Percentiles rank a stretch among this genome's conserved stretches.
Evolutionary conservation across 305 asterid genomes (phyloP).

Genomic region (Rubia balearica): DNA sequence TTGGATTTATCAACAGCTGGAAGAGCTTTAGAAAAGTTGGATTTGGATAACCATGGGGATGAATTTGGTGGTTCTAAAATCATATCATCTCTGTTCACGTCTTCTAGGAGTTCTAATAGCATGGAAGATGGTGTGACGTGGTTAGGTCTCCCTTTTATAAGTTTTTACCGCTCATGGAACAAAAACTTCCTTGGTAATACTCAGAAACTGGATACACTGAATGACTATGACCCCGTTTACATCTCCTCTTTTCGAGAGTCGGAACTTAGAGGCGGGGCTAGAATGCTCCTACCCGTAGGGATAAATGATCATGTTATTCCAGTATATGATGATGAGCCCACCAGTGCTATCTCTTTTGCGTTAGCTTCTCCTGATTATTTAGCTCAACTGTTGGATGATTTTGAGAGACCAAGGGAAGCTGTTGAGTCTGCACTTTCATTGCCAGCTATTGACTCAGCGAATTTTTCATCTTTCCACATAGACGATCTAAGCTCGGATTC

Average conservation of each 20-base stretch:
- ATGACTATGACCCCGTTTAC: slow-evolving; percentile 60
- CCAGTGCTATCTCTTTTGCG: slow-evolving; percentile 77
- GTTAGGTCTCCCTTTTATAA: slow-evolving; percentile 67
- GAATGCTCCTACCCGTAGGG: slow-evolving; percentile 66
- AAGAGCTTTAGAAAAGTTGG: slow-evolving; percentile 41
- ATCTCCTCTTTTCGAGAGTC: slow-evolving; percentile 64
- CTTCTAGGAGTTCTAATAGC: slow-evolving; percentile 44
- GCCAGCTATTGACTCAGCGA: slow-evolving; percentile 43
- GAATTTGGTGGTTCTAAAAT: slow-evolving; percentile 31
- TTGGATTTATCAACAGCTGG: slow-evolving; percentile 34
- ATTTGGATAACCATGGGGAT: slow-evolving; percentile 41
- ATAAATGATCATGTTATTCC: slow-evolving; percentile 67
- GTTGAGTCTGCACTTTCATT: slow-evolving; percentile 30
- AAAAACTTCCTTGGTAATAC: slow-evolving; percentile 46
- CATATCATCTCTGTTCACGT: slow-evolving; percentile 31
- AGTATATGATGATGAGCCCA: slow-evolving; percentile 91
- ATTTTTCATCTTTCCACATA: slow-evolving; percentile 40
- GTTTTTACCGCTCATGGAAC: slow-evolving; percentile 59
- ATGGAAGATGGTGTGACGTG: slow-evolving; percentile 55
- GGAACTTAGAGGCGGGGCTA: slow-evolving; percentile 62
- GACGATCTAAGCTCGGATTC: slow-evolving; percentile 63
- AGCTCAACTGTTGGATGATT: slow-evolving; percentile 51
- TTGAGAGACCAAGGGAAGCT: slow-evolving; percentile 44
- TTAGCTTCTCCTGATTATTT: slow-evolving; percentile 58
- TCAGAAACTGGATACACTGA: slow-evolving; percentile 53